These are phyloP conservation scores for Pichia sp. DNA, from an alignment of 1,139 yeast genomes.

Conservation along the genomic window DNA sequence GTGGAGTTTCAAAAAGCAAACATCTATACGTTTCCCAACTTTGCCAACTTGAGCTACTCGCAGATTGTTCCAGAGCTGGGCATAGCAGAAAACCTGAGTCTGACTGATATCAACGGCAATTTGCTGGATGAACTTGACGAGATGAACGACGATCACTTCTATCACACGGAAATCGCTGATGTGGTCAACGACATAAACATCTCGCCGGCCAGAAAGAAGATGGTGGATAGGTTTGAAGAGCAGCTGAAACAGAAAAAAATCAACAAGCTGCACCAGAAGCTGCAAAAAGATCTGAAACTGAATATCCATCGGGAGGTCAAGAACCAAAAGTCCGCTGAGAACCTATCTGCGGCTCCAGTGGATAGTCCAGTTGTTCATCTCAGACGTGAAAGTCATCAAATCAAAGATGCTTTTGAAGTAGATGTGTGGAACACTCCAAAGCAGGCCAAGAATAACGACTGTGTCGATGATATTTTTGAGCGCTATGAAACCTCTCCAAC, in stretches of 20 bases:
- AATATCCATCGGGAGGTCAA: slow-evolving; percentile 11
- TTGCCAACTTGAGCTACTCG: slow-evolving; percentile 5
- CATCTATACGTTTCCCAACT: slow-evolving; percentile 10
- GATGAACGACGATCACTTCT: too few species aligned
- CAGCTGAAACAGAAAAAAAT: slow-evolving; percentile 9
- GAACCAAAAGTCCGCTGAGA: too few species aligned
- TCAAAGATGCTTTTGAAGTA: background rate
- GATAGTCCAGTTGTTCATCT: background rate
- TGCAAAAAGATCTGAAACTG: slow-evolving; percentile 8
- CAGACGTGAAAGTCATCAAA: background rate
- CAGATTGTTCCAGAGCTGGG: slow-evolving; percentile 19
- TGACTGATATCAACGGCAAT: too few species aligned
- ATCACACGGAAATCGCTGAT: too few species aligned
- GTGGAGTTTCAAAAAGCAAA: slow-evolving; percentile 6
- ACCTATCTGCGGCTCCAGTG: too few species aligned
- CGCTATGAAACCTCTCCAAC: too few species aligned
- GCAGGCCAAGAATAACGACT: slow-evolving; percentile 1
- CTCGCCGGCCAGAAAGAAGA: slow-evolving; percentile 14
- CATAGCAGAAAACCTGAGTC: background rate
- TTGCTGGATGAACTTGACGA: too few species aligned
- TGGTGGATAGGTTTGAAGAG: slow-evolving; percentile 13
- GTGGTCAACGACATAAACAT: background rate
- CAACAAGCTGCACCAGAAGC: slow-evolving; percentile 5
- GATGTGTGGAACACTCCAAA: background rate
- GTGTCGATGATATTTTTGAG: slow-evolving; percentile 7